phyloP scores from a whole-genome alignment of 768 basidiomycete species.

The Mycena vitilis region DNA sequence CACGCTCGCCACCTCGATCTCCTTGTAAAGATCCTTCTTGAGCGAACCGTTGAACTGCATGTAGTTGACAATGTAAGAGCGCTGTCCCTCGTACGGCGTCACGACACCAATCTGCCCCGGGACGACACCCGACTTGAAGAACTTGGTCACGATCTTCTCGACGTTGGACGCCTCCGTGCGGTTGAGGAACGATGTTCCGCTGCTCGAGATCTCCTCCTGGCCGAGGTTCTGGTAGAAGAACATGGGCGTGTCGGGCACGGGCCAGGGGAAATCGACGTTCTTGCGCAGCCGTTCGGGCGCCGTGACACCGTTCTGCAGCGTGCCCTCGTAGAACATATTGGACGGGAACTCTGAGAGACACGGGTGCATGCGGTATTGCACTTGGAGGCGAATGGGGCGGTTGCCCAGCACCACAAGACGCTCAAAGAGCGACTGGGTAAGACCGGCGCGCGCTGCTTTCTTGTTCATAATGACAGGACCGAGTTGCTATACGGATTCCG shows the following conservation, averaged over 20 bases:
- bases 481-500: conserved; percentile 72
- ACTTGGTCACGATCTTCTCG: conserved; percentile 99
- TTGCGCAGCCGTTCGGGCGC: conserved; percentile 97
- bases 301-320: conserved; percentile 98
- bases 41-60: conserved; percentile 99
- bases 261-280: conserved; percentile 99
- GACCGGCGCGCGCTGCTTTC: conserved; percentile 98
- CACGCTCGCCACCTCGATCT: conserved; percentile 98
- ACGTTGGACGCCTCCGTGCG: conserved; percentile 99
- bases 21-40: conserved; percentile 99
- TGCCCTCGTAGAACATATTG: conserved; percentile 99
- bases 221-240: conserved; percentile 99
- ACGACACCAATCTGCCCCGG: conserved; percentile 97
- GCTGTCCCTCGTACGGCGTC: conserved; percentile 98
- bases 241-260: conserved; percentile 96
- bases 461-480: conserved; percentile 99
- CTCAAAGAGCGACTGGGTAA: conserved; percentile 98
- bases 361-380: conserved; percentile 99
- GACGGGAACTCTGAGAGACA: conserved; percentile 99
- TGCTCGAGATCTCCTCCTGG: conserved; percentile 98
- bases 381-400: conserved; percentile 96
- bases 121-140: conserved; percentile 98
- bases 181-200: conserved; percentile 98
- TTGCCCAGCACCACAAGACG: conserved; percentile 95
- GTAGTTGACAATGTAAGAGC: conserved; percentile 98